Base-by-base conservation (phyloP, 2,329 filamentous ascomycete genomes). In the Hymenoscyphus albidus region DNA sequence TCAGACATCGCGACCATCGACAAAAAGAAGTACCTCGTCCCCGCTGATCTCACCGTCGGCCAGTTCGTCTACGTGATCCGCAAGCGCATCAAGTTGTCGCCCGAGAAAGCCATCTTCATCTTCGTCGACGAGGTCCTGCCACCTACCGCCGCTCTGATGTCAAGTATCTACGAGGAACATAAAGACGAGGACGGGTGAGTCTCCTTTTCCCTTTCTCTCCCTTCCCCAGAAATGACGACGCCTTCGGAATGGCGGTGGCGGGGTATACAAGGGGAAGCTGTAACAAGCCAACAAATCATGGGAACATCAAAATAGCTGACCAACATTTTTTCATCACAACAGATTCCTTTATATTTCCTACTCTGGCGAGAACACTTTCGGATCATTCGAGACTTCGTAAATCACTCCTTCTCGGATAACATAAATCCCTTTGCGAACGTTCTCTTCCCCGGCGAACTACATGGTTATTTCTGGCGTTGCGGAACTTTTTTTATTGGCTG, bases 11-110 rank as follows among this genome's bases (percentile, higher is more conserved):
- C 95, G 67, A 98, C 95, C 72, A 99, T 99, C 85, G 95, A 99
- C 83, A 99, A 99, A 89, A 99, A 99, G 88, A 99, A 99, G 84
- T 99, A 99, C 77, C 87, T 99, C 59, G 95, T 99, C 35, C 95
- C 95, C 14, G 93, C 95, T 73, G 95, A 99, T 77, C 87, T 99
- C 77, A 99, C 95, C 69, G 95, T 99, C 69, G 95, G 95, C 75
- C 95, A 99, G 88, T 97, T 99, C 78, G 95, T 99, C 82, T 99
- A 99, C 81, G 95, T 99, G 70, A 99, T 99, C 81, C 93, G 95
- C 79, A 99, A 99, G 87, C 91, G 95, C 77, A 99, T 99, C 83
- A 99, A 99, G 92, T 87, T 99, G 72, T 97, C 93, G 63, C 95
- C 95, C 39, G 95, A 99, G 84, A 99, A 99, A 87, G 95, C 95